phyloP scores from a whole-genome alignment of 345 rosid species.

The Boechera retrofracta region DNA sequence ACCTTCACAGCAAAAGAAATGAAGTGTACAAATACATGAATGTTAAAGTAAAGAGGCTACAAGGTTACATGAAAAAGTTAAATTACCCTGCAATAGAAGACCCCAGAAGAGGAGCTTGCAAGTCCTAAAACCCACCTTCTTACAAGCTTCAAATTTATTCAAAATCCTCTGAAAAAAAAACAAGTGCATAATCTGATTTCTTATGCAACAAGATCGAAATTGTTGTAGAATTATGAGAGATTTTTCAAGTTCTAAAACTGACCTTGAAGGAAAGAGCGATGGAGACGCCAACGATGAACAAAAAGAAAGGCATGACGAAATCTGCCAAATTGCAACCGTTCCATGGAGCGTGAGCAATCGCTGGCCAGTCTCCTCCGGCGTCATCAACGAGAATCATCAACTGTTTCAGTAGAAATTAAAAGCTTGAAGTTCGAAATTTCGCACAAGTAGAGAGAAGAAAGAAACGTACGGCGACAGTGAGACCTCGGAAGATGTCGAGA shows the following conservation, averaged over 20 bases:
- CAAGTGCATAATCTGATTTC: not conserved
- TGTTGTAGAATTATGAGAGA: not conserved
- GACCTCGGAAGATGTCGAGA: conserved; percentile 89
- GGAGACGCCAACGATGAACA: conserved; percentile 92
- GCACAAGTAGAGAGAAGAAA: conserved; percentile 3
- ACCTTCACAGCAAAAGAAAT: conserved; percentile 50
- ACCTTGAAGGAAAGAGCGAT: conserved; percentile 89
- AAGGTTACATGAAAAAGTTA: conserved; percentile 2
- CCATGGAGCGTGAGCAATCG: conserved; percentile 89
- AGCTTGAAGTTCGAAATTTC: not conserved
- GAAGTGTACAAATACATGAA: conserved; percentile 14
- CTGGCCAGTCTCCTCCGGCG: conserved; percentile 92
- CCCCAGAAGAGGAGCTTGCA: conserved; percentile 93
- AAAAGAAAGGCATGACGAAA: conserved; percentile 94
- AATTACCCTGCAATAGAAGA: conserved; percentile 76
- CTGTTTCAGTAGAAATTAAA: conserved; percentile 38
- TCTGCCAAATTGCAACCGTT: conserved; percentile 91
- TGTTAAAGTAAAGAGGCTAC: not conserved
- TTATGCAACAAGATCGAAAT: not conserved
- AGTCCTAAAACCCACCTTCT: conserved; percentile 68
- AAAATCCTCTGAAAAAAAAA: conserved; percentile 56
- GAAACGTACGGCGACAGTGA: conserved; percentile 72
- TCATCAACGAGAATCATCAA: conserved; percentile 91
- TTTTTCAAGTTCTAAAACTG: not conserved
- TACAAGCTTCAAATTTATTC: conserved; percentile 50